These are phyloP conservation scores for Akanthomyces uredinophilus DNA, from an alignment of 2,329 filamentous ascomycete genomes.

Conservation along the genomic window DNA sequence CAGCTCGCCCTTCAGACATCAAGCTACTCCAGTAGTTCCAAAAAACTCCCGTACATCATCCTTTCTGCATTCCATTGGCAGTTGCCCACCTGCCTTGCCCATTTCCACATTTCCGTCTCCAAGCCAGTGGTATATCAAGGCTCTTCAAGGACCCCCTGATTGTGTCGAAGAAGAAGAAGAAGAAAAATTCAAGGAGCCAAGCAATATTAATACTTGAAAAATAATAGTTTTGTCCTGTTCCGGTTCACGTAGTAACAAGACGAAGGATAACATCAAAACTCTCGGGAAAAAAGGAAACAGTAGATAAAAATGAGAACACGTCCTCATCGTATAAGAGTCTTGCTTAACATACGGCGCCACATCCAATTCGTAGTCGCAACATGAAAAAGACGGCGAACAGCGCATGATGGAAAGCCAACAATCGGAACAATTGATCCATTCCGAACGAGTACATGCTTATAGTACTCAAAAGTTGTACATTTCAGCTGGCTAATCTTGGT, in stretches of 20 bases:
- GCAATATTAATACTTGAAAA: background rate
- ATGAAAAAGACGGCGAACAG: background rate
- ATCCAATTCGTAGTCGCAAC: background rate
- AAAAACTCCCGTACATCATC: background rate
- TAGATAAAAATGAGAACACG: background rate
- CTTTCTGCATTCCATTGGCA: background rate
- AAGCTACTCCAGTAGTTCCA: background rate
- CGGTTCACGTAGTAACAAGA: slow-evolving; percentile 7
- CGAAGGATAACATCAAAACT: slow-evolving; percentile 9
- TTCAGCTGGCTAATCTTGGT: slow-evolving; percentile 6
- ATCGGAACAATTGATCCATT: slow-evolving; percentile 4
- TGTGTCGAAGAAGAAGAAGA: background rate
- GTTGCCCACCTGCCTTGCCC: slow-evolving; percentile 4
- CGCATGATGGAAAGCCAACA: background rate
- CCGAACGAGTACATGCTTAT: slow-evolving; percentile 9
- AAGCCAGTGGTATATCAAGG: background rate
- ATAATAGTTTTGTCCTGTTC: slow-evolving; percentile 11
- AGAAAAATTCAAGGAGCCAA: background rate
- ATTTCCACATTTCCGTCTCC: background rate
- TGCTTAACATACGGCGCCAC: slow-evolving; percentile 4
- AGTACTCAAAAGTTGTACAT: slow-evolving; percentile 22
- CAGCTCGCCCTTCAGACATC: background rate
- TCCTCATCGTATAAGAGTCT: background rate
- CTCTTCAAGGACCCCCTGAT: background rate
- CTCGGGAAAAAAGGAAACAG: background rate